Base-by-base conservation (phyloP, 139 green algal genomes). In the Tetradesmus obliquus region DNA sequence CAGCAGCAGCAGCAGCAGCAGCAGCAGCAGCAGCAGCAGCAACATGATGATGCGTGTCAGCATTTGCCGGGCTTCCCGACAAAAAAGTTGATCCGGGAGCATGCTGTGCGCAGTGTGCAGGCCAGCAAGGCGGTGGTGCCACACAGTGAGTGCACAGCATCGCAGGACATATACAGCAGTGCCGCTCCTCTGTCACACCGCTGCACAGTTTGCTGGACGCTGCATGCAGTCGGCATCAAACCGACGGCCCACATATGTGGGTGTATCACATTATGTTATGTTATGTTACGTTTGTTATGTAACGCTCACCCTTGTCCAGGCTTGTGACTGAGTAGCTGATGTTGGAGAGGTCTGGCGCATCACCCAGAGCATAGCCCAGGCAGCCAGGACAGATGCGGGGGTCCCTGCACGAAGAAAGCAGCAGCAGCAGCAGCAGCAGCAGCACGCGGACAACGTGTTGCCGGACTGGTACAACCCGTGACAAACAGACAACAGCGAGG, bases 331-430 rank as follows among this genome's bases (percentile, higher is more conserved):
- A 85, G 51, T 90, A 79, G 53, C 83, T 89, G 55, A 95, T 91
- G 88, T 95, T 95, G 81, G 80, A 82, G 12, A 95, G 86, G 89
- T 95, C 94, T 17, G 94, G 92, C n/a, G 86, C 81, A n/a, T 94
- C 91, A 62, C 94, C 91, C 53, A 93, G 58, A 1, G 94, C 94
- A 87, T 91, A 94, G 60, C 93, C 93, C 71, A 95, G 86, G 32
- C 92, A 93, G 45, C 93, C 93, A 62, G 92, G 93, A 22, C 90
- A 93, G 58, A 88, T 87, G n/a, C 92, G 82, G 45, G 93, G 93
- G 92, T 95, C 93, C 84, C 93, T 95, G 55, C 55, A 87, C 5
- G 7, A 45, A 45, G 32, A 45, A 45, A 45, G 32, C 32, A 45
- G 32, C 85, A 89, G 32, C n/a, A 80, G 84, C 60, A 81, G 24